Percentiles rank a stretch among this genome's conserved stretches.
These are phyloP conservation scores for Mortierella alpina DNA, from an alignment of 192 early-diverging fungal species.

Conservation along the genomic window DNA sequence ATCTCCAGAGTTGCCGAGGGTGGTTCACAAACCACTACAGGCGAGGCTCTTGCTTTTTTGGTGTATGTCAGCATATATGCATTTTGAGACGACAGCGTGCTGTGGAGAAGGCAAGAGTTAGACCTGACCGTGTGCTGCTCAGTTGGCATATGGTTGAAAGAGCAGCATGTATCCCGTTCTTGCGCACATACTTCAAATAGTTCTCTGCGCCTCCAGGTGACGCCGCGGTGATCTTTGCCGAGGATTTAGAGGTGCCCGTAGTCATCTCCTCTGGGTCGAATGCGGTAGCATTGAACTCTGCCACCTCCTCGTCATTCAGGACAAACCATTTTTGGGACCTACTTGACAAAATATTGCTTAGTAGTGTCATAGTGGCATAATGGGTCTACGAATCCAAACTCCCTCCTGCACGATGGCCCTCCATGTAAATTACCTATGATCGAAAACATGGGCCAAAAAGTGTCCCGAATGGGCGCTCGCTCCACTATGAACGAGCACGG, in stretches of 20 bases:
- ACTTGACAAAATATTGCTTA: not conserved
- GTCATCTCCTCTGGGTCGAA: conserved; percentile 41
- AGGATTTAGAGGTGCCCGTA: conserved; percentile 2
- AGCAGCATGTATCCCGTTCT: not conserved
- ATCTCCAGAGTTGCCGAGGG: conserved; percentile 6
- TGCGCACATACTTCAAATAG: conserved; percentile 11
- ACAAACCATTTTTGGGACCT: conserved; percentile 53
- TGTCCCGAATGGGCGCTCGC: conserved; percentile 56
- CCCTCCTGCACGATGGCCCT: not conserved
- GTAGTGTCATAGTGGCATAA: too few species aligned
- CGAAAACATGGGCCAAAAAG: conserved; percentile 49
- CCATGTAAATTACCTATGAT: conserved; percentile 24
- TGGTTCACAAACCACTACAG: not conserved
- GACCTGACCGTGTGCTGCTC: not conserved
- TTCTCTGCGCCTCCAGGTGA: conserved; percentile 3
- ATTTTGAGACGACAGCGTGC: conserved; percentile 53
- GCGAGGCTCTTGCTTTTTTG: not conserved
- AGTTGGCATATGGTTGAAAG: not conserved
- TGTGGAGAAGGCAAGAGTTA: not conserved
- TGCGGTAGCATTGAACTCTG: conserved; percentile 23
- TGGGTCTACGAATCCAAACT: not conserved
- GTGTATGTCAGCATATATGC: conserved; percentile 56
- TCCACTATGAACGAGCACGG: conserved; percentile 55
- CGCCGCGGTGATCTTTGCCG: conserved; percentile 12
- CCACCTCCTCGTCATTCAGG: conserved; percentile 55